These are phyloP conservation scores for Zoysia matrella DNA, from an alignment of 202 grass and related monocot genomes.

Conservation along the genomic window DNA sequence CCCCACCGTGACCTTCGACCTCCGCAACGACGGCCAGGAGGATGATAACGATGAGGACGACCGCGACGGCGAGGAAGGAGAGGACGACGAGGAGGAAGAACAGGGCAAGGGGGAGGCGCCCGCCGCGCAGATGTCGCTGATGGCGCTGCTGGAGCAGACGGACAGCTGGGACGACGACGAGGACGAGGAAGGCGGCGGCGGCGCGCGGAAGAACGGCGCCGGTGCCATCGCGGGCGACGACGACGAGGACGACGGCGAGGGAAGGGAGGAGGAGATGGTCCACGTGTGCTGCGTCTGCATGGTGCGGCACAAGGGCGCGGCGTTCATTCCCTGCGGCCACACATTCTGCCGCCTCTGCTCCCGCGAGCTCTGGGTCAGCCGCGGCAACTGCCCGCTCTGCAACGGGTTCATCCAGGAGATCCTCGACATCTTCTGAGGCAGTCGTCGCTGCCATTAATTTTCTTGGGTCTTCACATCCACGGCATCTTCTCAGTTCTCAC, in stretches of 20 bases:
- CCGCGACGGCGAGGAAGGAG: neutral
- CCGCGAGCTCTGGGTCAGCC: conserved; percentile 83
- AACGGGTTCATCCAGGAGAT: conserved; percentile 93
- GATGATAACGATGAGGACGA: neutral
- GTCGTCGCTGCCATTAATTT: neutral
- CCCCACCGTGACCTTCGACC: neutral
- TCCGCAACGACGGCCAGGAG: neutral
- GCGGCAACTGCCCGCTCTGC: conserved; percentile 89
- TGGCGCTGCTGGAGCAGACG: conserved; percentile 50
- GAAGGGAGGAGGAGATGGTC: conserved; percentile 41
- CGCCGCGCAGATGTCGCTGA: too few relatives aligned
- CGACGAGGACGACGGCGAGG: conserved; percentile 39
- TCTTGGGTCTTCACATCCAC: neutral
- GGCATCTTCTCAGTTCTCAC: too few relatives aligned
- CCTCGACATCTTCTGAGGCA: conserved; percentile 77
- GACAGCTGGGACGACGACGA: conserved; percentile 60
- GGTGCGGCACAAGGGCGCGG: conserved; percentile 84
- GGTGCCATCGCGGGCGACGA: neutral
- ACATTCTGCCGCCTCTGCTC: conserved; percentile 96
- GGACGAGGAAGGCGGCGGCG: neutral
- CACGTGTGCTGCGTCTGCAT: conserved; percentile 93
- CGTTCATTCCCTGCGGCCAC: conserved; percentile 93
- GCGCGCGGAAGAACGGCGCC: neutral
- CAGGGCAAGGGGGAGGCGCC: neutral
- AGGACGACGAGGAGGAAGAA: neutral